Evolutionary conservation across 2,329 filamentous ascomycete genomes (phyloP).

Genomic region (Lecanicillium sp.): DNA sequence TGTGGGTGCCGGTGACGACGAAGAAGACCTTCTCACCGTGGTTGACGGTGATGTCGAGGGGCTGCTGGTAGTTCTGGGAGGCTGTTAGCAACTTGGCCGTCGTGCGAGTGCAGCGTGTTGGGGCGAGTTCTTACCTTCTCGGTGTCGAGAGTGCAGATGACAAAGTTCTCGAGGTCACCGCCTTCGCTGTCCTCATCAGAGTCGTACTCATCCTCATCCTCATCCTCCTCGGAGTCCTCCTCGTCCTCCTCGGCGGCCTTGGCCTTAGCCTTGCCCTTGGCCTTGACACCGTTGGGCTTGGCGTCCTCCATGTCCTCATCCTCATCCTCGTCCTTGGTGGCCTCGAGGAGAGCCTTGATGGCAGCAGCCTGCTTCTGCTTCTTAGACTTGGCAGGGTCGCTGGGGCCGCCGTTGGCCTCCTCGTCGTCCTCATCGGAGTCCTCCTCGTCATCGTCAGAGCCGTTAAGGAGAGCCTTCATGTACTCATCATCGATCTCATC

Average conservation of each 20-base stretch:
- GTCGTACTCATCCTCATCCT: constrained; percentile 40
- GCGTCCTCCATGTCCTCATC: constrained; percentile 70
- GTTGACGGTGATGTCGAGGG: constrained; percentile 84
- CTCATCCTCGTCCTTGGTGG: constrained; percentile 51
- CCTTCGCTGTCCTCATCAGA: constrained; percentile 55
- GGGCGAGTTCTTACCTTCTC: constrained; percentile 59
- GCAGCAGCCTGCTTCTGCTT: constrained; percentile 75
- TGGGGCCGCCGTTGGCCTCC: constrained; percentile 80
- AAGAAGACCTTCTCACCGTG: constrained; percentile 91
- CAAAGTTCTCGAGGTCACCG: constrained; percentile 74
- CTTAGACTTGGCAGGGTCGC: constrained; percentile 83
- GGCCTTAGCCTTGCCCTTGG: constrained; percentile 51
- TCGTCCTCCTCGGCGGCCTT: constrained; percentile 50
- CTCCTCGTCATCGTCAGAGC: constrained; percentile 42
- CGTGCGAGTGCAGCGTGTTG: not conserved
- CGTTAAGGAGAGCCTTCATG: constrained; percentile 46
- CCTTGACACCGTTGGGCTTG: constrained; percentile 60
- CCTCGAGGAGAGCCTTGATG: constrained; percentile 68
- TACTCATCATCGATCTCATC: constrained; percentile 63
- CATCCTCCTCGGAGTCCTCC: constrained; percentile 50
- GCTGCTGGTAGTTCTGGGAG: constrained; percentile 81
- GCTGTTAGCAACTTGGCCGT: constrained; percentile 17
- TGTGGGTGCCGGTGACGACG: constrained; percentile 81
- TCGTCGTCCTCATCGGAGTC: constrained; percentile 49
- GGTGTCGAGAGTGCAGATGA: constrained; percentile 92